Conservation (phyloP, 2,329 filamentous ascomycete species). For the Chaetomium globosum region DNA sequence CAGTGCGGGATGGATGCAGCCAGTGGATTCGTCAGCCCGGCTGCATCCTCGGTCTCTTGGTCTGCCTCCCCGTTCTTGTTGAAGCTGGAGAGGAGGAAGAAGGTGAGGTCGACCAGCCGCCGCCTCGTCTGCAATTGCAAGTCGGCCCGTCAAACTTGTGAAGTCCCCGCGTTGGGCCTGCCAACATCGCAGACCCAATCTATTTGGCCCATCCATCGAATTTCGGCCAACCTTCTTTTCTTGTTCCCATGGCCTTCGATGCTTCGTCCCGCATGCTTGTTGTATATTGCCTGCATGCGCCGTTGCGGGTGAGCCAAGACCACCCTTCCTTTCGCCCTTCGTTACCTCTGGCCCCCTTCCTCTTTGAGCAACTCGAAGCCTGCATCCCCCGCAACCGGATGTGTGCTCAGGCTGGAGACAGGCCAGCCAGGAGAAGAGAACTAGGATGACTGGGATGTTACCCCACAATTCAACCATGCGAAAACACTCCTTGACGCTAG, state of each 20-base stretch:
- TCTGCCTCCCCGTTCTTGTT: slow-evolving; percentile 1
- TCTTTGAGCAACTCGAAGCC: neutral
- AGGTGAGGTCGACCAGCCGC: slow-evolving; percentile 5
- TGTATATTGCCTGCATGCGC: slow-evolving; percentile 35
- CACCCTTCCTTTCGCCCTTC: slow-evolving; percentile 9
- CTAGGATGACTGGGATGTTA: slow-evolving; percentile 21
- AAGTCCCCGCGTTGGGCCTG: slow-evolving; percentile 29
- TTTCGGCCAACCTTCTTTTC: slow-evolving; percentile 32
- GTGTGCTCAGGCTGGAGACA: slow-evolving; percentile 5
- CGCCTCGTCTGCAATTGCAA: slow-evolving; percentile 17
- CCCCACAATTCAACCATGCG: slow-evolving; percentile 28
- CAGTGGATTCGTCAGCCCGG: slow-evolving; percentile 11
- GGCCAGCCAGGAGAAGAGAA: slow-evolving; percentile 5
- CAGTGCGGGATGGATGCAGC: neutral
- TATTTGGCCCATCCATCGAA: slow-evolving; percentile 32
- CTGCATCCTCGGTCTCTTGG: slow-evolving; percentile 16
- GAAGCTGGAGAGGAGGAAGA: slow-evolving; percentile 10
- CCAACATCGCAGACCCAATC: slow-evolving; percentile 33
- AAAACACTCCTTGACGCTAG: slow-evolving; percentile 25
- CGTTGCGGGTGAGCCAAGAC: slow-evolving; percentile 26
- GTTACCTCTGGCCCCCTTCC: slow-evolving; percentile 11
- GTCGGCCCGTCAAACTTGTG: slow-evolving; percentile 29
- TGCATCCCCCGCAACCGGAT: slow-evolving; percentile 11
- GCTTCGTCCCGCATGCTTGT: slow-evolving; percentile 29
- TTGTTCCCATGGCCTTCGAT: slow-evolving; percentile 30